Conservation (phyloP, 2,329 filamentous ascomycete species). For the Camptophora hylomeconis region DNA sequence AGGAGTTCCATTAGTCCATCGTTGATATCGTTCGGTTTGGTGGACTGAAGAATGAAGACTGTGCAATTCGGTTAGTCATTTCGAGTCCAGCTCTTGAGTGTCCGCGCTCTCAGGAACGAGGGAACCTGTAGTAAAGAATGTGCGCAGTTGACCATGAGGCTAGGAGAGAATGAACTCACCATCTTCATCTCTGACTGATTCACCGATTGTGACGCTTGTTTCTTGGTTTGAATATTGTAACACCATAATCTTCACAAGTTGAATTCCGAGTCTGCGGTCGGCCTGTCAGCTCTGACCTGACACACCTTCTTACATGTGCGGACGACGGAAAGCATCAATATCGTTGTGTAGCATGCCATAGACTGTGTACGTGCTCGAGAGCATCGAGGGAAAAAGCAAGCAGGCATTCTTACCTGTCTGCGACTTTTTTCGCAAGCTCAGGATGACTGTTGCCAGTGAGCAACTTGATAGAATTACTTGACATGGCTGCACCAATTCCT, state of each 20-base stretch:
- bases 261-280: slow-evolving; percentile 45
- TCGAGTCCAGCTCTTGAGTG: slow-evolving; percentile 1
- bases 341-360: neutral
- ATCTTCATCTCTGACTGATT: slow-evolving; percentile 94
- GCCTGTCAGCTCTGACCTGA: slow-evolving; percentile 10
- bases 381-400: slow-evolving; percentile 8
- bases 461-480: slow-evolving; percentile 57
- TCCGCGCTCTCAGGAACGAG: slow-evolving; percentile 9
- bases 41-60: slow-evolving; percentile 93
- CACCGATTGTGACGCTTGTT: slow-evolving; percentile 70
- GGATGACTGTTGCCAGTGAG: slow-evolving; percentile 66
- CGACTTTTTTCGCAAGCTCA: slow-evolving; percentile 55
- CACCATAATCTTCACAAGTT: slow-evolving; percentile 56
- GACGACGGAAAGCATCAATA: neutral
- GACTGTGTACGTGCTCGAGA: neutral
- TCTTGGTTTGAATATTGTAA: slow-evolving; percentile 54
- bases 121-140: too few relatives aligned
- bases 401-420: slow-evolving; percentile 47
- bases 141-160: too few relatives aligned
- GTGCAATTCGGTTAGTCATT: neutral
- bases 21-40: slow-evolving; percentile 90
- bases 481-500: slow-evolving; percentile 35
- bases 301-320: neutral
- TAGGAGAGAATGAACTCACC: slow-evolving; percentile 34
- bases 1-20: slow-evolving; percentile 96